phyloP scores from a whole-genome alignment of 768 basidiomycete species.

The Leucosporidium yakuticum region DNA sequence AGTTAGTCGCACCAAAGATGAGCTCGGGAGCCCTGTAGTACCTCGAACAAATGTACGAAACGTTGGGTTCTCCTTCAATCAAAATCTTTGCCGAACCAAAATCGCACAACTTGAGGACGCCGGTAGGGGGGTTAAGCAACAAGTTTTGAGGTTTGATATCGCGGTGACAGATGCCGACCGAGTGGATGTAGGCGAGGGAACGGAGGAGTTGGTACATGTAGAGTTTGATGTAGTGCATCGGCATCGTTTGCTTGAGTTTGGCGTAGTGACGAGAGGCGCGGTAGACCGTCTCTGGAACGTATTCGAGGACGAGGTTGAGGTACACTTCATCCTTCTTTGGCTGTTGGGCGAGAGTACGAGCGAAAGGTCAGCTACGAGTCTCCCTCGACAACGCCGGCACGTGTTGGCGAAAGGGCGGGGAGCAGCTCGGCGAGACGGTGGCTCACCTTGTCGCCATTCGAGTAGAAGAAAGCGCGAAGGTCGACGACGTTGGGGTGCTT shows the following conservation, averaged over 20 bases:
- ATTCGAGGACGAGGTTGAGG: conserved; percentile 98
- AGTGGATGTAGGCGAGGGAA: conserved; percentile 98
- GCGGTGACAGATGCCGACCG: conserved; percentile 97
- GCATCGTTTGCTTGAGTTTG: conserved; percentile 99
- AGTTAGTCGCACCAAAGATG: conserved; percentile 99
- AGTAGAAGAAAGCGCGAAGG: conserved; percentile 96
- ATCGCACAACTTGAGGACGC: conserved; percentile 95
- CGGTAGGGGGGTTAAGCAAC: conserved; percentile 91
- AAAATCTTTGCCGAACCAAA: conserved; percentile 99
- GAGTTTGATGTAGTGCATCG: conserved; percentile 97
- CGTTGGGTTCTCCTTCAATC: conserved; percentile 95
- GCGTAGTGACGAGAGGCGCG: conserved; percentile 97
- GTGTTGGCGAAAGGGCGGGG: conserved; percentile 13
- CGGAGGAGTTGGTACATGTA: conserved; percentile 99
- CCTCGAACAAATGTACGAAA: conserved; percentile 98
- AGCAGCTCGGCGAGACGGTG: background rate
- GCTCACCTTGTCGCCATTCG: conserved; percentile 94
- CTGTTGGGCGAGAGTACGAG: conserved; percentile 9
- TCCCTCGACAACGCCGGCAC: too few species aligned
- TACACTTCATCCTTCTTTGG: conserved; percentile 97
- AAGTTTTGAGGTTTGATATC: conserved; percentile 99
- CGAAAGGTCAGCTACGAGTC: conserved; percentile 1
- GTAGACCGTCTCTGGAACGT: conserved; percentile 98
- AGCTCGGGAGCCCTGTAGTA: conserved; percentile 99
- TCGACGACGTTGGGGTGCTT: conserved; percentile 74